Conservation (phyloP, 768 basidiomycete genomes). For the Mycena olivaceomarginata region DNA sequence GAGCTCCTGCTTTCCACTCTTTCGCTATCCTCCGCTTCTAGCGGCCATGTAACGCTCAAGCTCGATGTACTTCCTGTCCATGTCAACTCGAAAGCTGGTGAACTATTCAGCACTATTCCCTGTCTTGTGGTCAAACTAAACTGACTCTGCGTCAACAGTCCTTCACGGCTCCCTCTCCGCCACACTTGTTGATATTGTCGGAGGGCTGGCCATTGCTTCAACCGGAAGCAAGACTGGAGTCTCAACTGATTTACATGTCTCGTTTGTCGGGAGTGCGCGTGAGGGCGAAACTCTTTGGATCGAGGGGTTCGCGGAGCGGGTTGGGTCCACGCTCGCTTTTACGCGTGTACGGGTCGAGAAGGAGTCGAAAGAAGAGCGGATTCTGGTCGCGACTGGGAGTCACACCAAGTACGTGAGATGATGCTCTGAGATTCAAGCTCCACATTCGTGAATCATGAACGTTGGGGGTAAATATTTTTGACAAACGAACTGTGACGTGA, state of each 20-base stretch:
- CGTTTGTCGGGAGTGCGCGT: constrained; percentile 34
- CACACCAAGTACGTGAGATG: constrained; percentile 44
- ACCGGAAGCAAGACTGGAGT: constrained; percentile 39
- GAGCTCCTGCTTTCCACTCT: constrained; percentile 34
- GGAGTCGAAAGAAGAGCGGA: constrained; percentile 16
- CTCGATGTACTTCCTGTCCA: constrained; percentile 41
- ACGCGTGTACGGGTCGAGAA: constrained; percentile 39
- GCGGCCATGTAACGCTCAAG: constrained; percentile 25
- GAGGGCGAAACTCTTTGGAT: constrained; percentile 41
- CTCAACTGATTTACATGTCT: constrained; percentile 43
- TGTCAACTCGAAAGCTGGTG: constrained; percentile 43
- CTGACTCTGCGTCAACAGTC: constrained; percentile 11
- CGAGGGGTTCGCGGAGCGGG: constrained; percentile 37
- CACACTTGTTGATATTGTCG: constrained; percentile 41
- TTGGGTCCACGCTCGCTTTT: constrained; percentile 41
- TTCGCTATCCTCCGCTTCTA: constrained; percentile 18
- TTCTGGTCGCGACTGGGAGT: constrained; percentile 40
- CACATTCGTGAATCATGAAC: too few species aligned
- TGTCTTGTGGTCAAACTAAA: background rate
- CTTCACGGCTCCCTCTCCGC: constrained; percentile 43
- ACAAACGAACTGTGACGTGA: too few species aligned
- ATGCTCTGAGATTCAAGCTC: background rate
- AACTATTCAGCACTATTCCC: background rate
- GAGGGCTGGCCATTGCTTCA: constrained; percentile 38
- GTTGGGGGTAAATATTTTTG: too few species aligned